Evolutionary conservation across 2,329 filamentous ascomycete species (phyloP), one percentile per base, ranked within the genome.

Genomic region (Ilyonectria sp.): DNA sequence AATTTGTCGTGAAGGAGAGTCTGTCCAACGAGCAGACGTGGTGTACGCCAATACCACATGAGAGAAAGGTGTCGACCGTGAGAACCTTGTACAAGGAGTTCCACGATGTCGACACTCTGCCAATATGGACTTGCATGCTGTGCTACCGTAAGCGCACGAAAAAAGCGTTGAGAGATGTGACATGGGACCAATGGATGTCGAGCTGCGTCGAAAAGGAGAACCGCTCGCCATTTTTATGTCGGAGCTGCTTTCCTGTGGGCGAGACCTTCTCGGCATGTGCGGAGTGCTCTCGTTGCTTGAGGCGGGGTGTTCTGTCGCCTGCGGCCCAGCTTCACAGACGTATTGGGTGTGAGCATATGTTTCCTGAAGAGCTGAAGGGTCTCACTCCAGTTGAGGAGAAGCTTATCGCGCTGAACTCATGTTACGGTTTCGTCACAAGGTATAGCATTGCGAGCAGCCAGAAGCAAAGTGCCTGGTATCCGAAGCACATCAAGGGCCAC

Each of bases 31-130:
- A 23, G 15, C 44, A 31, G 46, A 44, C 9, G 4, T 60, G 31
- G 46, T 60, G 31, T 40, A 40, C 5, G 57, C 57, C 31, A 37
- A 44, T 60, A 15, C 46, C 46, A 4, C 46, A 52, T 19, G 46
- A 60, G 31, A 49, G 46, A 29, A 60, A 60, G 31, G 29, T 60
- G 11, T 29, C 17, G 44, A 60, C 57, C 2, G 57, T 50, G 7
- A 7, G 15, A 44, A 19, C 49, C 57, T 60, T 52, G 7, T 60
- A 60, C 10, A 50, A 60, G 31, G 57, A 31, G 21, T 60, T 60
- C 35, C 46, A 52, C 17, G n/a, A 60, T 9, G 35, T 29, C 10
- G n/a, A 19, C 15, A 52, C 57, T 17, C 43, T 60, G 15, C 46
- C 35, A 21, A 60, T 60, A 29, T 13, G 6, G n/a, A 52, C 46